A percentile compares a stretch with the other conserved stretches of the same genome.
Conservation (phyloP, 2,329 filamentous ascomycete genomes). For the Ophiostoma sp. region DNA sequence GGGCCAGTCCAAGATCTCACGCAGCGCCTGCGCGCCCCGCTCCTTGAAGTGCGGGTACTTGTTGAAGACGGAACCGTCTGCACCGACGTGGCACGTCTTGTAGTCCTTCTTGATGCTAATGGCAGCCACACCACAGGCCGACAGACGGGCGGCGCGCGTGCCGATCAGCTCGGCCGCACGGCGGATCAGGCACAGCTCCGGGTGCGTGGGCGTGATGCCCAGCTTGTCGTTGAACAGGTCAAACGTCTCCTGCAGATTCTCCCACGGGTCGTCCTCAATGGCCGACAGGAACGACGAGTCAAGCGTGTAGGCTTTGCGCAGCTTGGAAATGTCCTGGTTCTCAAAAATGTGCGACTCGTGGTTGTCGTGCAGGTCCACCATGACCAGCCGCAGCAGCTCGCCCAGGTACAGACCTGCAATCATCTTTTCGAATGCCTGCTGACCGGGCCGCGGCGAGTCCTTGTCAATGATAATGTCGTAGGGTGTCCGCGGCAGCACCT, state of each 20-base stretch:
- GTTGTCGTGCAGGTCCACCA: conserved; percentile 83
- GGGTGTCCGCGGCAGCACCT: conserved; percentile 78
- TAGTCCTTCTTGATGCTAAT: conserved; percentile 97
- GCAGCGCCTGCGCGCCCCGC: conserved; percentile 82
- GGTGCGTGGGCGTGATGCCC: conserved; percentile 65
- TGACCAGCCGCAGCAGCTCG: conserved; percentile 86
- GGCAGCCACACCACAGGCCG: conserved; percentile 90
- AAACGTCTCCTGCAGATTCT: conserved; percentile 87
- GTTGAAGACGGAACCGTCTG: conserved; percentile 97
- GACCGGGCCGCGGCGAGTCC: conserved; percentile 86
- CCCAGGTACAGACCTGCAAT: conserved; percentile 92
- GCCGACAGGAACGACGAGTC: conserved; percentile 91
- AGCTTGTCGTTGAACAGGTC: conserved; percentile 81
- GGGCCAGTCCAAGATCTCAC: conserved; percentile 95
- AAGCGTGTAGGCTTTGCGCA: conserved; percentile 84
- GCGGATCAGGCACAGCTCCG: conserved; percentile 86
- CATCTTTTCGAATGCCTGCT: conserved; percentile 98
- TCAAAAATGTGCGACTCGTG: conserved; percentile 75
- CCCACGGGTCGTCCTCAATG: conserved; percentile 93
- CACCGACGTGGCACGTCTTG: conserved; percentile 85
- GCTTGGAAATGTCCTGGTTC: conserved; percentile 73
- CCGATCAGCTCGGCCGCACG: conserved; percentile 91
- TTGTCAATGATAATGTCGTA: conserved; percentile 89
- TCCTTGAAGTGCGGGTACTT: conserved; percentile 99
- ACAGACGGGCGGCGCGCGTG: conserved; percentile 88